Base-by-base conservation (phyloP, 768 basidiomycete species). In the Tricholoma bakamatsutake region DNA sequence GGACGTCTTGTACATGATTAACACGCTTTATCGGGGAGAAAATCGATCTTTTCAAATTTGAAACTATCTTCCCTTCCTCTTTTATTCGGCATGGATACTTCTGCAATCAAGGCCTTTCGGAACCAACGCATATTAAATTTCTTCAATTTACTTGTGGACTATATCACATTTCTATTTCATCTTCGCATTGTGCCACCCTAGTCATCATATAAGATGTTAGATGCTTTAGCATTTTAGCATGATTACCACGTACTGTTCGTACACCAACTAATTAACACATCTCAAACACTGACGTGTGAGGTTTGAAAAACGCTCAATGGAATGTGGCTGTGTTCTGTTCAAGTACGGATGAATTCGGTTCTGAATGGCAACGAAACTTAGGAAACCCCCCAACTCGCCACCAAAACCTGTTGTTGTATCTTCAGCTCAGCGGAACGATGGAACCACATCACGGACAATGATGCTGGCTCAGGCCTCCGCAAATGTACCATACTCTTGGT, bases 1-100 rank as follows among this genome's bases (percentile, higher is more conserved):
- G 1, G 57, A 59, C 30, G 51, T 59, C 30, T 53, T 62, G 9
- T 43, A 61, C 12, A 58, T 64, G 18, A 55, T 61, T 33, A 64
- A 64, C 18, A 49, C 48, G 33, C 55, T 58, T 39, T 53, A 52
- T 28, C 50, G 49, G 6, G 24, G 11, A 27, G 24, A 18, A 27
- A 24, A 15, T 24, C 43, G 24, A 45, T 48, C 28, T 9, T n/a
- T 31, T 17, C 40, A 43, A 33, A 28, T 31, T 50, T 48, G 13
- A 56, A 24, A 17, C 17, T 50, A 37, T 33, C 34, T 50, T 42
- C 24, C 13, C 28, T 50, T 42, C 21, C 15, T 6, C 39, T 40
- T 40, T 30, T 18, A 24, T 31, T n/a, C 53, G 8, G 18, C 17
- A 30, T 31, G 35, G 27, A 27, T 18, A 43, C 42, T 51, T 52